A percentile compares a stretch with the other conserved stretches of the same genome.
These are phyloP conservation scores for Fonsecaea multimorphosa DNA, from an alignment of 2,329 filamentous ascomycete genomes.

Conservation along the genomic window DNA sequence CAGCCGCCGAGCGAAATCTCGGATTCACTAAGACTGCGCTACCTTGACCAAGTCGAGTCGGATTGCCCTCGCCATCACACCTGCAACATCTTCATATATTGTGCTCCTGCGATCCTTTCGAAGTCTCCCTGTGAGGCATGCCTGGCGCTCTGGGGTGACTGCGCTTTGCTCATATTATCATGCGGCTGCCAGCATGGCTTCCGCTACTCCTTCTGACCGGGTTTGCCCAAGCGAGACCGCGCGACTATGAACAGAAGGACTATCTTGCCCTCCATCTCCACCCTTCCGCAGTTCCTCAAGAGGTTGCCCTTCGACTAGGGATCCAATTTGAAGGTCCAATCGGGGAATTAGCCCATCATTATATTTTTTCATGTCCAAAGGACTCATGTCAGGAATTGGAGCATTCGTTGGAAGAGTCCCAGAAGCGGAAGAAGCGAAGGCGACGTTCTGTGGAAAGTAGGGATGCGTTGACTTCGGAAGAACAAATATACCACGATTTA, in stretches of 20 bases:
- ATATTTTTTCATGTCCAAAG: constrained; percentile 78
- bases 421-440: constrained; percentile 51
- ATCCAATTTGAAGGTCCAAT: constrained; percentile 81
- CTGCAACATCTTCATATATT: constrained; percentile 1
- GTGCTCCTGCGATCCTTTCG: background rate
- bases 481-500: constrained; percentile 59
- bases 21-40: background rate
- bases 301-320: constrained; percentile 75
- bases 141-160: constrained; percentile 14
- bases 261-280: constrained; percentile 92
- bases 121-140: constrained; percentile 21
- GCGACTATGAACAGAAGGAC: constrained; percentile 80
- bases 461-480: background rate
- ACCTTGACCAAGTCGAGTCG: background rate
- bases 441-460: constrained; percentile 10
- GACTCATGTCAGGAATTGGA: constrained; percentile 62
- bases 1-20: background rate
- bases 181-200: constrained; percentile 43
- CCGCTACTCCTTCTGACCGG: constrained; percentile 60
- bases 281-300: constrained; percentile 66
- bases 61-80: background rate
- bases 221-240: constrained; percentile 48
- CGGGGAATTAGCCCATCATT: constrained; percentile 77
- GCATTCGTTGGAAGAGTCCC: constrained; percentile 59
- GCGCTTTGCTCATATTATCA: constrained; percentile 19